These are phyloP conservation scores for Pholiota conissans DNA, from an alignment of 768 basidiomycete species.

Conservation along the genomic window DNA sequence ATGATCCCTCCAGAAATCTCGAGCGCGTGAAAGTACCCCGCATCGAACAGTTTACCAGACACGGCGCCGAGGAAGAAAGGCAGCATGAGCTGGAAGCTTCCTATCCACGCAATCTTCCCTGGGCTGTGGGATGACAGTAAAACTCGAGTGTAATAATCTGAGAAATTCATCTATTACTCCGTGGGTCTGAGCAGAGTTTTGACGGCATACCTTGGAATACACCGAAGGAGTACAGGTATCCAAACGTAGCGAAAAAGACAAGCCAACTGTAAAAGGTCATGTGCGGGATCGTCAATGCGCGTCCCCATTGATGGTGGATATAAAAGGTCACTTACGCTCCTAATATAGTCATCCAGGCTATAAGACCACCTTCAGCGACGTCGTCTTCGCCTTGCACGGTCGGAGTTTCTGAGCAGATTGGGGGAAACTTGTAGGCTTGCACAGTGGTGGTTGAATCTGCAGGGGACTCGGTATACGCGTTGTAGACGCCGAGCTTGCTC, in stretches of 20 bases:
- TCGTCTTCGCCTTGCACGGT: not conserved
- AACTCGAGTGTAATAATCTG: conserved; percentile 42
- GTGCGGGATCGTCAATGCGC: not conserved
- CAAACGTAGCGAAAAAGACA: conserved; percentile 40
- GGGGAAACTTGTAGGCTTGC: too few relatives aligned
- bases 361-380: conserved; percentile 28
- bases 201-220: conserved; percentile 36
- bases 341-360: conserved; percentile 39
- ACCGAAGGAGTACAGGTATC: conserved; percentile 26
- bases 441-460: too few relatives aligned
- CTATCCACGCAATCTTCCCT: conserved; percentile 48
- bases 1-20: conserved; percentile 19
- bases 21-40: conserved; percentile 39
- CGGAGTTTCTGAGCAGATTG: too few relatives aligned
- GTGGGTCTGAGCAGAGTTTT: too few relatives aligned
- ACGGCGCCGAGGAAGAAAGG: conserved; percentile 37
- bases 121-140: conserved; percentile 34
- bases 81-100: conserved; percentile 46
- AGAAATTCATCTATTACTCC: too few relatives aligned
- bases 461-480: too few relatives aligned
- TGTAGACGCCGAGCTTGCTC: too few relatives aligned
- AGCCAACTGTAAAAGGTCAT: conserved; percentile 27
- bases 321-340: conserved; percentile 36
- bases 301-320: not conserved
- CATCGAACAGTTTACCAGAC: conserved; percentile 42